phyloP scores from a whole-genome alignment of 2,329 filamentous ascomycete species.

The Ascochyta koolunga region DNA sequence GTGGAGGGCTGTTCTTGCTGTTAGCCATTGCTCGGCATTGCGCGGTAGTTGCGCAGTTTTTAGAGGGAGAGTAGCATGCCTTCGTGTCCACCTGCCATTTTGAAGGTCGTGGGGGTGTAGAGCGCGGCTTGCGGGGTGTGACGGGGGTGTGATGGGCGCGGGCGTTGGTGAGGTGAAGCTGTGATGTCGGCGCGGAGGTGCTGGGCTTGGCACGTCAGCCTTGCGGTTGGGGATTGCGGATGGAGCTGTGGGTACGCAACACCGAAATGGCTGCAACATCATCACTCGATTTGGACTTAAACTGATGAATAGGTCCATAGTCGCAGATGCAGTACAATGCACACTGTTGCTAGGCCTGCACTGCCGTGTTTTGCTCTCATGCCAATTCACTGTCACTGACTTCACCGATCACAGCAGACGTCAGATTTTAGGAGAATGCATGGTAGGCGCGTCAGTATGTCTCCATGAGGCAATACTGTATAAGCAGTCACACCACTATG shows the following conservation, averaged over 20 bases:
- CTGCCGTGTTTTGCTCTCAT: neutral
- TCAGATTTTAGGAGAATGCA: neutral
- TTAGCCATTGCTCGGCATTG: slow-evolving; percentile 34
- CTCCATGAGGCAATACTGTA: neutral
- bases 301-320: too few relatives aligned
- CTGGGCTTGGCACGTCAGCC: slow-evolving; percentile 27
- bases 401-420: neutral
- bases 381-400: neutral
- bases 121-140: slow-evolving; percentile 18
- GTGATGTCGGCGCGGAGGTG: slow-evolving; percentile 27
- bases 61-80: slow-evolving; percentile 15
- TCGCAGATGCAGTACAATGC: too few relatives aligned
- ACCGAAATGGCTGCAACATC: too few relatives aligned
- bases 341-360: neutral
- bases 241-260: neutral
- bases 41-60: neutral
- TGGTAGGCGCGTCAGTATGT: neutral
- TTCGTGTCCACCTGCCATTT: slow-evolving; percentile 38
- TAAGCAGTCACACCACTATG: neutral
- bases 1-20: slow-evolving; percentile 50
- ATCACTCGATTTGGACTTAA: too few relatives aligned
- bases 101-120: slow-evolving; percentile 23
- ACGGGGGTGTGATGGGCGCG: slow-evolving; percentile 19
- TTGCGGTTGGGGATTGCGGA: neutral
- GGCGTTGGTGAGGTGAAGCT: slow-evolving; percentile 20